Evolutionary conservation across 2,329 filamentous ascomycete species (phyloP).

Genomic region (Trichoderma brevicompactum): DNA sequence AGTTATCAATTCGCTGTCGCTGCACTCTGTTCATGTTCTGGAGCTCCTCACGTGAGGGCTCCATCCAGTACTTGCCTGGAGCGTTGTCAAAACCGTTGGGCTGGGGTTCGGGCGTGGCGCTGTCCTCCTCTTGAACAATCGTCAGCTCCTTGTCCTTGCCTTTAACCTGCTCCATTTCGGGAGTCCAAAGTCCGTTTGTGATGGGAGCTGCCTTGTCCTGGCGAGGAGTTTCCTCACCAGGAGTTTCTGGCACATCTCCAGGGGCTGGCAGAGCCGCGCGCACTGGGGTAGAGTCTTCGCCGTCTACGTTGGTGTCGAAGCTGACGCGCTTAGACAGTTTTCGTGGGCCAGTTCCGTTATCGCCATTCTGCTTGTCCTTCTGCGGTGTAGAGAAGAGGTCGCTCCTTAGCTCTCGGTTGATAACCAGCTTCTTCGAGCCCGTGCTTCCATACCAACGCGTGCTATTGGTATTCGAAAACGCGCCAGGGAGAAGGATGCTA

Average conservation of each 20-base stretch:
- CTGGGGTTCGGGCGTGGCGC: constrained; percentile 38
- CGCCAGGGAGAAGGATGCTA: constrained; percentile 82
- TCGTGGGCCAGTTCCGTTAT: constrained; percentile 48
- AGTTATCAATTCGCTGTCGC: constrained; percentile 72
- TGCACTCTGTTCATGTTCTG: constrained; percentile 79
- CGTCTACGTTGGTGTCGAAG: constrained; percentile 71
- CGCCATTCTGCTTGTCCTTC: constrained; percentile 53
- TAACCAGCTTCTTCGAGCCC: constrained; percentile 85
- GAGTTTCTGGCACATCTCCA: constrained; percentile 38
- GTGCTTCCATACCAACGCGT: constrained; percentile 68
- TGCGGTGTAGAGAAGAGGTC: constrained; percentile 68
- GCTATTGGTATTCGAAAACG: constrained; percentile 72
- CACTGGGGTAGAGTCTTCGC: constrained; percentile 43
- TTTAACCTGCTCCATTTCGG: constrained; percentile 73
- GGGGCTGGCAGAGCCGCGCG: constrained; percentile 44
- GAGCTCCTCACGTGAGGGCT: constrained; percentile 74
- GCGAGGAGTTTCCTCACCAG: constrained; percentile 49
- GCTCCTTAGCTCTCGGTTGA: constrained; percentile 83
- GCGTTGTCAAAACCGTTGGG: constrained; percentile 48
- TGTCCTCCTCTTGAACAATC: constrained; percentile 74
- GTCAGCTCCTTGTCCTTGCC: constrained; percentile 81
- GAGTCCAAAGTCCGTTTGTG: constrained; percentile 45
- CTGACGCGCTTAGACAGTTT: constrained; percentile 85
- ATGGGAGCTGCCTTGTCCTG: constrained; percentile 56
- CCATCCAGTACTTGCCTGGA: constrained; percentile 85